Conservation (phyloP, 140 eudicot species). For the Oenanthe javanica region DNA sequence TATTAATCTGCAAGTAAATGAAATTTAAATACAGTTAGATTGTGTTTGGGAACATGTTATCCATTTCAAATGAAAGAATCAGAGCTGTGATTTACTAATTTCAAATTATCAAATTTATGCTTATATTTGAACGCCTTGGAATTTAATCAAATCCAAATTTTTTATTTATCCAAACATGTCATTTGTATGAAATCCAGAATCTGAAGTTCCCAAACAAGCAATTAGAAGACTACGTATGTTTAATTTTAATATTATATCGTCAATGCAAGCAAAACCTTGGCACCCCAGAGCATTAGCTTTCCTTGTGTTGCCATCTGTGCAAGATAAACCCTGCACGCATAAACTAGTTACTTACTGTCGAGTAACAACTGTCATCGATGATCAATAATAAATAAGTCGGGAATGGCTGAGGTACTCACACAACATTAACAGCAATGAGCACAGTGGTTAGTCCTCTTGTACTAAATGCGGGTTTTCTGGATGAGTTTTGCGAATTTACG, state of each 20-base stretch:
- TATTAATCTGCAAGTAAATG: constrained; percentile 51
- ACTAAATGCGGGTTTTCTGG: constrained; percentile 36
- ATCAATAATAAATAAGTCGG: neutral
- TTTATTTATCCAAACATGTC: too few relatives aligned
- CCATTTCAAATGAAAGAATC: too few relatives aligned
- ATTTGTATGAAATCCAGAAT: too few relatives aligned
- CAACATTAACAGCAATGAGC: constrained; percentile 61
- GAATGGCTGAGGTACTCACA: constrained; percentile 48
- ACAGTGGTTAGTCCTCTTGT: constrained; percentile 60
- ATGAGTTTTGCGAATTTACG: constrained; percentile 31
- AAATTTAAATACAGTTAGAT: constrained; percentile 2
- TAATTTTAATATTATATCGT: neutral
- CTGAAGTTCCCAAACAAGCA: too few relatives aligned
- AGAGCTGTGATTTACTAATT: too few relatives aligned
- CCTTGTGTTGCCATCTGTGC: constrained; percentile 73
- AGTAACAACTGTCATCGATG: neutral
- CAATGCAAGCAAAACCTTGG: constrained; percentile 49
- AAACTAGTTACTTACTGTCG: constrained; percentile 2
- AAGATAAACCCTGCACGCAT: constrained; percentile 44
- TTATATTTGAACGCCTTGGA: too few relatives aligned
- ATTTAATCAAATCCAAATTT: too few relatives aligned
- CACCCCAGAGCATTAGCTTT: constrained; percentile 71
- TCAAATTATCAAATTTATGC: too few relatives aligned
- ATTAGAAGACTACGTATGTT: neutral
- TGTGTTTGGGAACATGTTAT: too few relatives aligned